phyloP scores from a whole-genome alignment of 257 asterid species.

The Lycium barbarum region DNA sequence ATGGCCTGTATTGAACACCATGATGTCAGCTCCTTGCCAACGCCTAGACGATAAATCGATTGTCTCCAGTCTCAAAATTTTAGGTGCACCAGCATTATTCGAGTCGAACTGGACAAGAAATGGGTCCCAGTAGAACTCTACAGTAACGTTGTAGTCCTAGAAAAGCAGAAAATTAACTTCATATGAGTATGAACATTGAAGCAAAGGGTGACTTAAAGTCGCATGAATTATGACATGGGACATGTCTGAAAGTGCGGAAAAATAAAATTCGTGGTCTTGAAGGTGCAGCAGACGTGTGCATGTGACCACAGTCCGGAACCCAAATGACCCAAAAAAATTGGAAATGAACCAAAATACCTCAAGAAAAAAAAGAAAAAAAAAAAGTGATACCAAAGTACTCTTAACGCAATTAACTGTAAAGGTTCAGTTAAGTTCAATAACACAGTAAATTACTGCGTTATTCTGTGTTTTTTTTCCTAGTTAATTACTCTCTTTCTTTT shows the following conservation, averaged over 20 bases:
- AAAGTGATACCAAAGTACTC: too few relatives aligned
- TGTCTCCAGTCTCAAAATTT: conserved; percentile 30
- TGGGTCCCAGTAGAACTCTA: conserved; percentile 39
- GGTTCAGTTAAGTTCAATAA: too few relatives aligned
- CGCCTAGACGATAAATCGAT: conserved; percentile 23
- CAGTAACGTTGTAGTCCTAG: conserved; percentile 33
- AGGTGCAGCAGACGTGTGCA: background rate
- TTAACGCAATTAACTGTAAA: too few relatives aligned
- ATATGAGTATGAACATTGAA: background rate
- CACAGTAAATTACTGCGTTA: too few relatives aligned
- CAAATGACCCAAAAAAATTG: too few relatives aligned
- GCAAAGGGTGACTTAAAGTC: background rate
- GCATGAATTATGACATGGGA: background rate
- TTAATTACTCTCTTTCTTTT: too few relatives aligned
- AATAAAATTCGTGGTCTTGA: background rate
- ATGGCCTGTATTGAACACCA: conserved; percentile 39
- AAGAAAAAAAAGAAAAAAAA: too few relatives aligned
- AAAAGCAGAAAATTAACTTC: background rate
- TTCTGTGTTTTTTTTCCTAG: too few relatives aligned
- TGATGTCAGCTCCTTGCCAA: conserved; percentile 35
- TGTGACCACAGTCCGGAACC: background rate
- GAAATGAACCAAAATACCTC: too few relatives aligned
- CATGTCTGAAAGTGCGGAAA: background rate
- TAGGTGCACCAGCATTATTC: conserved; percentile 10
- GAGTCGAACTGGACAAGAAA: conserved; percentile 34